A percentile compares a stretch with the other conserved stretches of the same genome.
Evolutionary conservation across 306 rosid species (phyloP).

Genomic region (Inga oerstediana): DNA sequence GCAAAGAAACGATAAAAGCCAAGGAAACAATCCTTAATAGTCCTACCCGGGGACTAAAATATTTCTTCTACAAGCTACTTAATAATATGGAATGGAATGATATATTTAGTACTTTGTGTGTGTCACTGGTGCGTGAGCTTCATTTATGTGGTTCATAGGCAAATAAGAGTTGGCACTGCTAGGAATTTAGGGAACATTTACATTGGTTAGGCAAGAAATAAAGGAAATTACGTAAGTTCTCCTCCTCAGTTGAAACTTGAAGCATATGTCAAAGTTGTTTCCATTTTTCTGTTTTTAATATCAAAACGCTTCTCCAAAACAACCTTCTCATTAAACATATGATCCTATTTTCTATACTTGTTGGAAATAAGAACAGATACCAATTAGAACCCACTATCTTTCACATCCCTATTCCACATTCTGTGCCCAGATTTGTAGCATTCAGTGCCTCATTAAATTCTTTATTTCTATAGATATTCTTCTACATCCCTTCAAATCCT

Average conservation of each 20-base stretch:
- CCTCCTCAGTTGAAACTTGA: background rate
- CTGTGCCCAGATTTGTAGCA: background rate
- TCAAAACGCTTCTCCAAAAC: background rate
- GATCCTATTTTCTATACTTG: background rate
- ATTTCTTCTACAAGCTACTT: too few relatives aligned
- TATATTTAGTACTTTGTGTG: too few relatives aligned
- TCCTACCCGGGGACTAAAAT: too few relatives aligned
- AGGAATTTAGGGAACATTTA: constrained; percentile 52
- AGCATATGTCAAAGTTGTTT: background rate
- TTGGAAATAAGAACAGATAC: background rate
- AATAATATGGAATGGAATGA: too few relatives aligned
- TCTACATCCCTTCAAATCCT: background rate
- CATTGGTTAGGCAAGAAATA: background rate
- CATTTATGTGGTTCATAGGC: constrained; percentile 31
- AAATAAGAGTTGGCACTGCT: constrained; percentile 31
- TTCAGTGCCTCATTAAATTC: background rate
- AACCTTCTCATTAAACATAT: background rate
- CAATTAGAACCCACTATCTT: background rate
- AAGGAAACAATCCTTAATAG: too few relatives aligned
- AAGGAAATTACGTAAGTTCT: background rate
- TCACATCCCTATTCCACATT: background rate
- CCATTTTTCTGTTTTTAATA: background rate
- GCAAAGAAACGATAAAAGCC: too few relatives aligned
- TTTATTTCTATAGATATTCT: background rate
- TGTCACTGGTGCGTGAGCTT: too few relatives aligned